Percentiles rank a stretch among this genome's conserved stretches.
phyloP scores from a whole-genome alignment of 1,284 basidiomycete genomes.

The Boletus semigastroideus region DNA sequence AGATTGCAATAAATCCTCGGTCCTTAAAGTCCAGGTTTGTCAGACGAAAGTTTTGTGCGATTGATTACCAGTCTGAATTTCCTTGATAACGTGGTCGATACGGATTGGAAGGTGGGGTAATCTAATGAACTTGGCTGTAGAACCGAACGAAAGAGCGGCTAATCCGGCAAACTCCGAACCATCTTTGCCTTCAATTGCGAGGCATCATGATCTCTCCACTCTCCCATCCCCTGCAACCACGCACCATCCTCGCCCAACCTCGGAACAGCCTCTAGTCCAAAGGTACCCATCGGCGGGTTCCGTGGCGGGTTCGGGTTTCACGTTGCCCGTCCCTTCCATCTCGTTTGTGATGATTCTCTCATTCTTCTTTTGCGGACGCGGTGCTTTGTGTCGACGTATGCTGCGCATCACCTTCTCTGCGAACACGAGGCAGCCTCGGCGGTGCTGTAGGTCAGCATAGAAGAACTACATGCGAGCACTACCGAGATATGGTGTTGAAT shows the following conservation, averaged over 20 bases:
- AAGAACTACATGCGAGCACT: constrained; percentile 82
- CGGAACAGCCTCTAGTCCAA: constrained; percentile 58
- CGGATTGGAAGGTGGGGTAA: too few species aligned
- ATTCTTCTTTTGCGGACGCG: neutral
- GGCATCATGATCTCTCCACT: constrained; percentile 41
- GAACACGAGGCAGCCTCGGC: constrained; percentile 88
- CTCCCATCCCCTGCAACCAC: constrained; percentile 48
- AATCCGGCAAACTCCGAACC: too few species aligned
- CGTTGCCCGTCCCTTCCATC: neutral
- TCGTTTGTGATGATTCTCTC: constrained; percentile 11
- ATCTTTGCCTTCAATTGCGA: too few species aligned
- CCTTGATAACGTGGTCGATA: too few species aligned
- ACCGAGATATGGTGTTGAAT: constrained; percentile 55
- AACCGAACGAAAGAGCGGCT: too few species aligned
- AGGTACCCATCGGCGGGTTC: constrained; percentile 82
- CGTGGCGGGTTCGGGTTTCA: constrained; percentile 68
- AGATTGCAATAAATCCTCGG: too few species aligned
- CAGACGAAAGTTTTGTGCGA: too few species aligned
- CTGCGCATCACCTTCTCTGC: constrained; percentile 83
- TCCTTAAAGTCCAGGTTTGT: too few species aligned
- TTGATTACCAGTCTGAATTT: too few species aligned
- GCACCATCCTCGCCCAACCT: constrained; percentile 41
- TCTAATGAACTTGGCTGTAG: too few species aligned
- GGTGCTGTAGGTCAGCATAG: constrained; percentile 80
- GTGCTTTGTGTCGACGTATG: constrained; percentile 69